Conservation (phyloP, 495 filamentous ascomycete species). For the Penicillium lagena region DNA sequence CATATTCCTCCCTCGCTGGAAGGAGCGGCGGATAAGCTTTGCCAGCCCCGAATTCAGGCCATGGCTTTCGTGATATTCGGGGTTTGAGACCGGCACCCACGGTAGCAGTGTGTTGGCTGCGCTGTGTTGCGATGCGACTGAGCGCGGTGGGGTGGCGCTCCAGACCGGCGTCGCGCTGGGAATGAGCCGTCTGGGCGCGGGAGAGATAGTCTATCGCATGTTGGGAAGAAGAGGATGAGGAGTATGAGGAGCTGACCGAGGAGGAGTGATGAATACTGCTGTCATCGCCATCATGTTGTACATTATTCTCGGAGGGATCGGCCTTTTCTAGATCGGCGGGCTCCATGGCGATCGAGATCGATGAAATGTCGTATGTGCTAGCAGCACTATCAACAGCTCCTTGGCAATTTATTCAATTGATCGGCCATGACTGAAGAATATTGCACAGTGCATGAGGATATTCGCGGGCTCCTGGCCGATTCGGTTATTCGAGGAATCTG, state of each 20-base stretch:
- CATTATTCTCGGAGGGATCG: slow-evolving; percentile 15
- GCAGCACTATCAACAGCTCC: too few species aligned
- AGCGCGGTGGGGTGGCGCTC: slow-evolving; percentile 69
- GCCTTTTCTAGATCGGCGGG: slow-evolving; percentile 28
- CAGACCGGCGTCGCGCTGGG: slow-evolving; percentile 50
- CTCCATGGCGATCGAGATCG: too few species aligned
- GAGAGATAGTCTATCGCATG: slow-evolving; percentile 35
- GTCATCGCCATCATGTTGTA: neutral
- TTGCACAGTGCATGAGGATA: too few species aligned
- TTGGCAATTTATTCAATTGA: too few species aligned
- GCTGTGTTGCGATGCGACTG: slow-evolving; percentile 66
- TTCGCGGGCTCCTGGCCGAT: too few species aligned
- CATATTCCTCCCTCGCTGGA: slow-evolving; percentile 72
- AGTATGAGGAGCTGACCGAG: slow-evolving; percentile 3
- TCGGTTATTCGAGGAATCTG: too few species aligned
- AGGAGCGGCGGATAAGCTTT: slow-evolving; percentile 72
- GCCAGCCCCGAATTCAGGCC: slow-evolving; percentile 59
- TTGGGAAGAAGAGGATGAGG: slow-evolving; percentile 13
- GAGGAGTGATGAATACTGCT: neutral
- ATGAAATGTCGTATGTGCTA: too few species aligned
- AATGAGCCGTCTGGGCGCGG: slow-evolving; percentile 45
- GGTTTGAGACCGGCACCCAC: slow-evolving; percentile 56
- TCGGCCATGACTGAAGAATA: too few species aligned
- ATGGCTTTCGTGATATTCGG: slow-evolving; percentile 46
- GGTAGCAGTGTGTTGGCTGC: slow-evolving; percentile 69